Percentiles rank a stretch among this genome's conserved stretches.
Evolutionary conservation across 257 asterid species (phyloP).

Genomic region (Solanum okadae): DNA sequence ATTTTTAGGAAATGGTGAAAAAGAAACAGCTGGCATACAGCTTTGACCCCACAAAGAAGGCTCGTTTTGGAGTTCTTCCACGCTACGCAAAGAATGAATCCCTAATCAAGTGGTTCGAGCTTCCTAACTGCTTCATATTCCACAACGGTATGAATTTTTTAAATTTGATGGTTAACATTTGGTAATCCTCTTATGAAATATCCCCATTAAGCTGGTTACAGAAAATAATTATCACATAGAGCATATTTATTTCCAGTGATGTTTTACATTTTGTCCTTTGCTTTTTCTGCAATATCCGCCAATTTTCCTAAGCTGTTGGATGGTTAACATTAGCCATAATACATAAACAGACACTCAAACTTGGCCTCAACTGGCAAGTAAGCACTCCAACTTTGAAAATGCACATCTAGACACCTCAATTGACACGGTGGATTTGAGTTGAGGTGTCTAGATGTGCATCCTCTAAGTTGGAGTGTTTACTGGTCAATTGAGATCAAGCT

Average conservation of each 20-base stretch:
- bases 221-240: background rate
- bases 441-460: background rate
- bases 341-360: background rate
- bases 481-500: background rate
- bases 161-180: conserved; percentile 3
- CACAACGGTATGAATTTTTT: conserved; percentile 59
- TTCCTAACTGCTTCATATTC: conserved; percentile 95
- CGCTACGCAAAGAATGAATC: conserved; percentile 76
- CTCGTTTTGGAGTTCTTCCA: conserved; percentile 93
- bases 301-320: background rate
- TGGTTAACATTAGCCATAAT: background rate
- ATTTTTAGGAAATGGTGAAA: conserved; percentile 87
- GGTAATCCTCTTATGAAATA: background rate
- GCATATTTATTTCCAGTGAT: background rate
- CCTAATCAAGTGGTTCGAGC: conserved; percentile 92
- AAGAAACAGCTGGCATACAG: conserved; percentile 52
- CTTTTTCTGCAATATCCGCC: background rate
- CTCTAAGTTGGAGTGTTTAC: background rate
- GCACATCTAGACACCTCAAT: background rate
- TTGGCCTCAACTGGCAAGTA: background rate
- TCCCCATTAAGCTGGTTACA: background rate
- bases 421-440: background rate
- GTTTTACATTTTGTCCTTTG: background rate
- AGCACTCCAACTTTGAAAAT: background rate
- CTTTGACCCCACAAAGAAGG: conserved; percentile 79